These are phyloP conservation scores for maize (Zea mays) DNA, from an alignment of 176 grass and related monocot species.

Conservation along the genomic window Zm-B73-REFERENCE-NAM-5.0 NC_050105.1:149866001-149866500, in stretches of 20 bases:
- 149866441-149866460: not conserved
- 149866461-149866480: not conserved
- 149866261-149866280: constrained; percentile 63
- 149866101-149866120: constrained; percentile 11
- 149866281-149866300: constrained; percentile 46
- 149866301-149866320: constrained; percentile 18
- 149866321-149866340: not conserved
- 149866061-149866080: not conserved
- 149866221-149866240: constrained; percentile 42
- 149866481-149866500: not conserved
- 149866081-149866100: constrained; percentile 26
- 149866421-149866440: not conserved
- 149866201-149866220: constrained; percentile 46
- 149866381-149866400: not conserved
- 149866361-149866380: constrained; percentile 13
- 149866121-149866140: constrained; percentile 16
- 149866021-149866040: not conserved
- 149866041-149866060: not conserved
- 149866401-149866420: not conserved
- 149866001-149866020: not conserved
- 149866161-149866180: constrained; percentile 24
- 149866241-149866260: constrained; percentile 61
- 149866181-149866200: constrained; percentile 31
- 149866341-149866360: not conserved
- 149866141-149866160: constrained; percentile 7